Evolutionary conservation across 257 asterid species (phyloP), one percentile per base, ranked within the genome.

Genomic region (Mentha longifolia): DNA sequence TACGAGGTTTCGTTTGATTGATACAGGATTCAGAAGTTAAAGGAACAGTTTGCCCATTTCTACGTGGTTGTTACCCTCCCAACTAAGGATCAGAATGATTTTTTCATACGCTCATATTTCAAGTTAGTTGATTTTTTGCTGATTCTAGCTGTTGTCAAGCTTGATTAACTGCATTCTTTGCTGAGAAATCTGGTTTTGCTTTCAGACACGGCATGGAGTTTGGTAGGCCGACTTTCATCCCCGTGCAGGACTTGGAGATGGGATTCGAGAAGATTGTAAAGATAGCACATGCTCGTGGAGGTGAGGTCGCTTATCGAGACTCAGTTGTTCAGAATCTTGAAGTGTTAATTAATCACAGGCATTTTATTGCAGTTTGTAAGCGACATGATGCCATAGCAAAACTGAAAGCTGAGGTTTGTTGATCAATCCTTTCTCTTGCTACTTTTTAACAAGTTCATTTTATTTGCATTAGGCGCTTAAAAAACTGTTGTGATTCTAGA

Each of bases 211-310:
- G 82, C 57, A 84, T 87, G 88, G 93, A 85, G 85, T 74, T 82
- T 78, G 99, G 98, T 13, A 83, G 76, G 79, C 99, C 99, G 56
- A 79, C 95, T 64, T 95, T 89, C 78, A 83, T 92, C 76, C 98
- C 91, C 9, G 99, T 88, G 52, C 82, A 78, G 56, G 90, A 91
- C 83, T 69, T 86, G 13, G 98, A 92, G 82, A 95, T 92, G 99
- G 97, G 97, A 55, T 89, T 89, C 64, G 98, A 95, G 85, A 88
- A 88, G 87, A 92, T 92, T 56, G 92, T 89, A 49, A 95, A 88
- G 79, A 77, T 95, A 49, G 90, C 96, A 61, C 95, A 82, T 76
- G 96, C 96, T 78, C 99, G 90, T 57, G 95, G 98, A 78, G 93
- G 99, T 95, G 85, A 80, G 80, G 22, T 30, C 5, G 15, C 45